Conservation (phyloP, 1,139 yeast species). For the Scheffersomyces stambukii region DNA sequence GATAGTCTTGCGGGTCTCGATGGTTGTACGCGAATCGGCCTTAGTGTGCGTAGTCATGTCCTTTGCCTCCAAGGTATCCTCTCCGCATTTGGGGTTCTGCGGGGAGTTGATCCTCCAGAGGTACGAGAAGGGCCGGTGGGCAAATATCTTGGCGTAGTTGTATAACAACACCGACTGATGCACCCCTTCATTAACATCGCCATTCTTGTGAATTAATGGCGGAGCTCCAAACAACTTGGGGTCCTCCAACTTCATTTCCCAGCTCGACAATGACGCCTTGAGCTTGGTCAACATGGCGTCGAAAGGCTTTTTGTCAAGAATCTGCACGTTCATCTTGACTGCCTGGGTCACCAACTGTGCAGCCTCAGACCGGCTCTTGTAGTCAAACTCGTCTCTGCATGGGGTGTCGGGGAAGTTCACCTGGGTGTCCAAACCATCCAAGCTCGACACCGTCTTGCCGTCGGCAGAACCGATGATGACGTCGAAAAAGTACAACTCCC, state of each 20-base stretch:
- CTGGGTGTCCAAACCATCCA: conserved; percentile 26
- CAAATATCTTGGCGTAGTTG: conserved; percentile 47
- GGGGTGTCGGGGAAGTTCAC: conserved; percentile 35
- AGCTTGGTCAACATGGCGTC: conserved; percentile 28
- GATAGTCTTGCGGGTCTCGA: conserved; percentile 48
- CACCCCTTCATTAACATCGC: conserved; percentile 46
- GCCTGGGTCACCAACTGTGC: conserved; percentile 46
- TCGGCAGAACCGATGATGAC: conserved; percentile 50
- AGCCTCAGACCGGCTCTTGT: conserved; percentile 42
- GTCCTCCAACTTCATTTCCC: conserved; percentile 43
- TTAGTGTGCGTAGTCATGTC: conserved; percentile 10
- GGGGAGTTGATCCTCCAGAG: conserved; percentile 47
- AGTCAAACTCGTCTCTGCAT: conserved; percentile 34
- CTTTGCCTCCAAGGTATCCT: conserved; percentile 9
- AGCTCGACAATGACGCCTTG: conserved; percentile 42
- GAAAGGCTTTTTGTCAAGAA: conserved; percentile 32
- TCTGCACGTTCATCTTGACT: conserved; percentile 40
- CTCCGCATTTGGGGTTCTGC: conserved; percentile 32
- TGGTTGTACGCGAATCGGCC: conserved; percentile 36
- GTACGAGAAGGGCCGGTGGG: conserved; percentile 48
- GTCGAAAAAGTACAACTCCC: conserved; percentile 49
- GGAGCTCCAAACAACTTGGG: conserved; percentile 42
- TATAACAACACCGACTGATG: conserved; percentile 43
- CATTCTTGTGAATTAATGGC: conserved; percentile 33
- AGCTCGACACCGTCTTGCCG: conserved; percentile 40